phyloP scores from a whole-genome alignment of 345 rosid species.

The Gynandropsis gynandra region DNA sequence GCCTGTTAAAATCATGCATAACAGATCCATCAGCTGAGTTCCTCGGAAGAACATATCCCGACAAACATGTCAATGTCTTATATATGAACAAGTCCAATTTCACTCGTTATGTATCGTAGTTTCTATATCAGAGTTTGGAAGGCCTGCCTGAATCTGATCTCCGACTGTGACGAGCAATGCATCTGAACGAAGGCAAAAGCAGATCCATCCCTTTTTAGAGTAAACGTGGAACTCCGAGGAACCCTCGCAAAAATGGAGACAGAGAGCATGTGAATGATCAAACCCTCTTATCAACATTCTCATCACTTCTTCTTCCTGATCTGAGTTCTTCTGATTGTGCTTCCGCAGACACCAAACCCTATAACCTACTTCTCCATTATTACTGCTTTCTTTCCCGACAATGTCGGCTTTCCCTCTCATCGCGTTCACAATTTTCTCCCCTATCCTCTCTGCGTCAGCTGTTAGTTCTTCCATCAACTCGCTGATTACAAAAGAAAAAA shows the following conservation, averaged over 20 bases:
- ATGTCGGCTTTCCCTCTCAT: constrained; percentile 21
- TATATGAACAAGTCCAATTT: no score
- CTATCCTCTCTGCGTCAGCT: constrained; percentile 45
- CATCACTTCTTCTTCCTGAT: constrained; percentile 55
- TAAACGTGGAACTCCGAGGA: constrained; percentile 69
- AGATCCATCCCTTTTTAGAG: constrained; percentile 83
- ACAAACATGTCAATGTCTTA: no score
- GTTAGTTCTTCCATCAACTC: constrained; percentile 46
- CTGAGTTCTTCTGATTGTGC: constrained; percentile 28
- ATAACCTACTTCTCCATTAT: constrained; percentile 26
- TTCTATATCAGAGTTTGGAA: neutral
- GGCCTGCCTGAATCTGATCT: constrained; percentile 60
- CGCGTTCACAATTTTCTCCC: constrained; percentile 31
- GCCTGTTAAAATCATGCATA: constrained; percentile 23
- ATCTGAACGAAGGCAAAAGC: constrained; percentile 54
- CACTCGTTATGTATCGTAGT: no score
- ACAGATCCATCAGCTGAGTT: neutral
- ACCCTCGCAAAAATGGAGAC: constrained; percentile 45
- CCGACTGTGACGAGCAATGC: constrained; percentile 69
- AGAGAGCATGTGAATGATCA: constrained; percentile 63
- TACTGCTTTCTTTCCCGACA: constrained; percentile 10
- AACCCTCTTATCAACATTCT: constrained; percentile 68
- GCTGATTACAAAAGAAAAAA: constrained; percentile 42
- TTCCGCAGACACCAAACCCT: constrained; percentile 42
- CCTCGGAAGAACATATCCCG: no score